Evolutionary conservation across 805 yeast genomes (phyloP).

Genomic region (Nakazawaea sp.): DNA sequence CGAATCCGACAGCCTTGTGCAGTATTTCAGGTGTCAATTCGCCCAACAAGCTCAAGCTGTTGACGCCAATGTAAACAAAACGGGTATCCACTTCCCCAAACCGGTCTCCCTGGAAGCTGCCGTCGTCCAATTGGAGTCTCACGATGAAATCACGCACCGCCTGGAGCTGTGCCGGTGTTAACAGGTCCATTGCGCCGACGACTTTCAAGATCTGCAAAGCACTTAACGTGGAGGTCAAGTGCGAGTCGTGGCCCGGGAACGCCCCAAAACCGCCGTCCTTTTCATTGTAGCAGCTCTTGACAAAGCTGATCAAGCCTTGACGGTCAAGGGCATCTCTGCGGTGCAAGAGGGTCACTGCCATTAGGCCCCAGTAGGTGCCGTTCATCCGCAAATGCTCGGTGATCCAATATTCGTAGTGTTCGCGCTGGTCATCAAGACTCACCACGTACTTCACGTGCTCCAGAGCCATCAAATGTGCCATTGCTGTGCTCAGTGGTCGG

Average conservation of each 20-base stretch:
- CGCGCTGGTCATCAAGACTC: constrained; percentile 11
- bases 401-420: constrained; percentile 76
- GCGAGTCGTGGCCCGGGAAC: constrained; percentile 85
- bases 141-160: constrained; percentile 29
- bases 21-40: constrained; percentile 45
- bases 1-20: constrained; percentile 59
- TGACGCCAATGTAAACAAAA: constrained; percentile 78
- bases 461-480: neutral
- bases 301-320: constrained; percentile 60
- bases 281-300: constrained; percentile 54
- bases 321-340: constrained; percentile 51
- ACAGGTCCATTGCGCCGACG: constrained; percentile 47
- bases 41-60: constrained; percentile 64
- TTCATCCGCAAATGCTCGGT: constrained; percentile 85
- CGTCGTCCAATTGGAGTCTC: constrained; percentile 47
- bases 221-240: constrained; percentile 74
- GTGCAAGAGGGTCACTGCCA: constrained; percentile 59
- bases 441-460: neutral
- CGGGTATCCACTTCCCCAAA: constrained; percentile 94
- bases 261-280: constrained; percentile 81
- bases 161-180: constrained; percentile 18
- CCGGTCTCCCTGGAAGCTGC: constrained; percentile 83
- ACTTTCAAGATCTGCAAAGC: constrained; percentile 76
- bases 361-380: constrained; percentile 94
- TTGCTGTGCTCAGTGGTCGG: neutral